Conservation (phyloP, 345 rosid species). For the Viola odorata region DNA sequence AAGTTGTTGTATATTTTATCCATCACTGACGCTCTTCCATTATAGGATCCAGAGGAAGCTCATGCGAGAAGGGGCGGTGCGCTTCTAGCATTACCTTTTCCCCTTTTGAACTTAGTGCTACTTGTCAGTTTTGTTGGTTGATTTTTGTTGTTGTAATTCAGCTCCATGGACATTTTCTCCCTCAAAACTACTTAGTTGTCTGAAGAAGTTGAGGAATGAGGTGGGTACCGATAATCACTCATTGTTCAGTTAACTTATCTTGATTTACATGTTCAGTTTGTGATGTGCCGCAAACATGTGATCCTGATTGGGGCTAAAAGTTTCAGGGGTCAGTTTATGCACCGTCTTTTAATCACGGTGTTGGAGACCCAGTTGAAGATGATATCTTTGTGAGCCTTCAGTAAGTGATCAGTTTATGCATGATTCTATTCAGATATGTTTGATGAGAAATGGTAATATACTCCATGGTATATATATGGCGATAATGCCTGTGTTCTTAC, state of each 20-base stretch:
- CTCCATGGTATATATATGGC: too few species aligned
- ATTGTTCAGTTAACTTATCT: not conserved
- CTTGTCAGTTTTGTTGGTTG: conserved; percentile 8
- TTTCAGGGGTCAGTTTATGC: conserved; percentile 76
- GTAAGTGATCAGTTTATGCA: conserved; percentile 49
- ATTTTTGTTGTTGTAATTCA: conserved; percentile 32
- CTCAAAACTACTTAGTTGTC: conserved; percentile 50
- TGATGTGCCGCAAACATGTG: conserved; percentile 4
- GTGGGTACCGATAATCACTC: conserved; percentile 29
- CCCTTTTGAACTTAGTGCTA: conserved; percentile 1
- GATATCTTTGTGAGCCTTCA: conserved; percentile 74
- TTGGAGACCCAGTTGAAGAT: conserved; percentile 91
- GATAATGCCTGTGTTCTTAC: conserved; percentile 6
- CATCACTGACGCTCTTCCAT: conserved; percentile 9
- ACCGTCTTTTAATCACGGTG: conserved; percentile 89
- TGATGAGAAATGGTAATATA: too few species aligned
- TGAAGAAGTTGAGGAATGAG: conserved; percentile 64
- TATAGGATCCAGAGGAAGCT: conserved; percentile 85
- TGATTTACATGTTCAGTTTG: not conserved
- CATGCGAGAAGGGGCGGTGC: conserved; percentile 98
- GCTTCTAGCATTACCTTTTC: conserved; percentile 20
- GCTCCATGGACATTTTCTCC: conserved; percentile 98
- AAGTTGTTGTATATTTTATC: not conserved
- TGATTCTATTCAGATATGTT: too few species aligned
- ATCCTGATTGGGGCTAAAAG: conserved; percentile 12